Percentiles rank a stretch among this genome's conserved stretches.
phyloP scores from a whole-genome alignment of 169 alveolate genomes.

The Blepharisma undulans region DNA sequence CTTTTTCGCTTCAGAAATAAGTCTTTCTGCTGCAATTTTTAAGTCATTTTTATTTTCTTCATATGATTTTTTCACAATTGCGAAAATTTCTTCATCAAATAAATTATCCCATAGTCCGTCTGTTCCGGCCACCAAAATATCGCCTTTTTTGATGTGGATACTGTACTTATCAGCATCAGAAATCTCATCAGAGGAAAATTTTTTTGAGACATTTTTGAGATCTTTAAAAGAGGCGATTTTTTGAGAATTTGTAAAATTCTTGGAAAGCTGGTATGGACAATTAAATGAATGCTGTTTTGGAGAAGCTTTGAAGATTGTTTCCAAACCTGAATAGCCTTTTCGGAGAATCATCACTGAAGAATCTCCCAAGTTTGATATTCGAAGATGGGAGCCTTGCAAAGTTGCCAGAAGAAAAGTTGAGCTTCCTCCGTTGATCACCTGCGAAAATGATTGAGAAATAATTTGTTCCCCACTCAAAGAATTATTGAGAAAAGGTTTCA shows the following conservation, averaged over 20 bases:
- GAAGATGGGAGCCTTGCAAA: neutral
- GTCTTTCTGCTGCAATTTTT: neutral
- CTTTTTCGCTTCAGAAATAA: neutral
- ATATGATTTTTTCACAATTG: slow-evolving; percentile 40
- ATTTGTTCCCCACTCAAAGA: neutral
- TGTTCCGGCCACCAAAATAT: slow-evolving; percentile 64
- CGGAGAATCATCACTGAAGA: neutral
- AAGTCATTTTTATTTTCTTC: neutral
- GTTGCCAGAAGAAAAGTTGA: slow-evolving; percentile 12
- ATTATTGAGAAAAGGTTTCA: neutral
- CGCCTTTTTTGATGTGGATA: slow-evolving; percentile 55
- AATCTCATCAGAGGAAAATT: neutral
- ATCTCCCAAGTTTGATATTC: slow-evolving; percentile 20
- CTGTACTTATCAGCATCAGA: slow-evolving; percentile 38
- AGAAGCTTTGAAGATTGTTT: neutral
- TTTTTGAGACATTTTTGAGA: slow-evolving; percentile 38
- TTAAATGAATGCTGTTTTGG: slow-evolving; percentile 50
- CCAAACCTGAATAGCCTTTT: neutral
- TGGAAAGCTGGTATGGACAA: slow-evolving; percentile 50
- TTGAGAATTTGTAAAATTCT: slow-evolving; percentile 7
- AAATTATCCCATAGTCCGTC: slow-evolving; percentile 78
- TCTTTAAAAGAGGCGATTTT: neutral
- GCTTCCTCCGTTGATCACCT: neutral
- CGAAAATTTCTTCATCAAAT: slow-evolving; percentile 62
- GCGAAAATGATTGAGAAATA: neutral